Evolutionary conservation across 768 basidiomycete genomes (phyloP).

Genomic region (Boletus rubescentipes): DNA sequence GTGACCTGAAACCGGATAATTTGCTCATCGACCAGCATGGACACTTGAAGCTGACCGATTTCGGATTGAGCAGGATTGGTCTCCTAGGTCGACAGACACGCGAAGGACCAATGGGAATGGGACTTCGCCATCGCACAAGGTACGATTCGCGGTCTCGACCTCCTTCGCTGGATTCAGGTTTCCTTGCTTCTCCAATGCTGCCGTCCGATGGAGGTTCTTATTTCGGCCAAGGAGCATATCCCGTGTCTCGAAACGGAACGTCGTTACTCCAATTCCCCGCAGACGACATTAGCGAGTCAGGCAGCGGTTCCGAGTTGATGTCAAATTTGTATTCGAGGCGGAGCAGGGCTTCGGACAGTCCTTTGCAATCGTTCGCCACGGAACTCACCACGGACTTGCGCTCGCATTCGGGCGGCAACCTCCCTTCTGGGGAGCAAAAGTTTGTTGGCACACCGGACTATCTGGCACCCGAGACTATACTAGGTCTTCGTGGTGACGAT

Average conservation of each 20-base stretch:
- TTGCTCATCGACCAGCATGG: conserved; percentile 95
- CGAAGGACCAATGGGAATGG: conserved; percentile 48
- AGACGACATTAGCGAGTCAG: conserved; percentile 88
- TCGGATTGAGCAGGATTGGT: conserved; percentile 95
- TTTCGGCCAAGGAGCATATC: conserved; percentile 66
- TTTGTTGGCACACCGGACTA: conserved; percentile 99
- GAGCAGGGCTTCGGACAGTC: conserved; percentile 64
- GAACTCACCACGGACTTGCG: conserved; percentile 82
- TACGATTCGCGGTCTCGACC: conserved; percentile 73
- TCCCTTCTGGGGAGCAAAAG: conserved; percentile 84
- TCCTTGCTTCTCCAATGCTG: conserved; percentile 75
- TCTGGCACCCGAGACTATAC: conserved; percentile 91
- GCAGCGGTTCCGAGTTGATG: conserved; percentile 74
- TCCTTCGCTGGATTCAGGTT: conserved; percentile 77
- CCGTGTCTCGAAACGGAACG: conserved; percentile 57
- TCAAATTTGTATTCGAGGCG: conserved; percentile 54
- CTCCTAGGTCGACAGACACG: conserved; percentile 95
- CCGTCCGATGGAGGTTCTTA: conserved; percentile 75
- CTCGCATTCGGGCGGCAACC: conserved; percentile 60
- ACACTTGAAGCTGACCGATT: conserved; percentile 97
- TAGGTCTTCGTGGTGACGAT: conserved; percentile 94
- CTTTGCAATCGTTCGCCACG: conserved; percentile 82
- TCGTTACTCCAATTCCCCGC: conserved; percentile 66
- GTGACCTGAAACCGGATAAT: conserved; percentile 98
- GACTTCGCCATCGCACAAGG: conserved; percentile 52